phyloP scores from a whole-genome alignment of 441 rosid species.

The Capsella rubella region DNA sequence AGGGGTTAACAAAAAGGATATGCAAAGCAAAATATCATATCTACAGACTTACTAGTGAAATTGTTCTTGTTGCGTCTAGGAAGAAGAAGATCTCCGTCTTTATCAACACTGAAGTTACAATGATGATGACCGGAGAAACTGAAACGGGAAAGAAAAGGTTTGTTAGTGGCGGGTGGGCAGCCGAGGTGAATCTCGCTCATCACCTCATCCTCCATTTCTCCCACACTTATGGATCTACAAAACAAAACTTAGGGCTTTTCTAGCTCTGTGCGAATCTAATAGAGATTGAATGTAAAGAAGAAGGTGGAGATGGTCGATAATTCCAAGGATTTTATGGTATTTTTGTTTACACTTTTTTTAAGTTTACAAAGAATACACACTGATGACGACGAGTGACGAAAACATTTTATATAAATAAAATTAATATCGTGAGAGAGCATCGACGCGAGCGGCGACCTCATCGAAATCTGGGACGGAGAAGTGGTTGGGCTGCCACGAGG shows the following conservation, averaged over 20 bases:
- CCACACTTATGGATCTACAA: too few relatives aligned
- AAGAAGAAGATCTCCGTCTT: conserved; percentile 88
- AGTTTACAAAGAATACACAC: conserved; percentile 24
- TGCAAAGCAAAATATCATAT: too few relatives aligned
- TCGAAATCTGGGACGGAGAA: conserved; percentile 54
- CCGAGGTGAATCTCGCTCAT: conserved; percentile 94
- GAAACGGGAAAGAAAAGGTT: conserved; percentile 71
- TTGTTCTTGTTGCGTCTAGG: conserved; percentile 53
- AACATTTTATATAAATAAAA: too few relatives aligned
- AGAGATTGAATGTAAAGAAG: too few relatives aligned
- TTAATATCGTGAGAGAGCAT: conserved; percentile 47
- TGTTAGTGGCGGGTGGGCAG: conserved; percentile 67
- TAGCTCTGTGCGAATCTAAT: too few relatives aligned
- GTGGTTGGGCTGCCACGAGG: conserved; percentile 44
- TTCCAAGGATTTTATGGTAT: too few relatives aligned
- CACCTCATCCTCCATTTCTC: conserved; percentile 48
- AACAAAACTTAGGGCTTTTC: too few relatives aligned
- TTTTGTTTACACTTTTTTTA: too few relatives aligned
- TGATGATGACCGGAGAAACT: conserved; percentile 42
- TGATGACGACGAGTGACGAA: background rate
- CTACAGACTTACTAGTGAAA: conserved; percentile 33
- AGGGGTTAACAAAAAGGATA: background rate
- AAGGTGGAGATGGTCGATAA: too few relatives aligned
- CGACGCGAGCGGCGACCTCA: conserved; percentile 55
- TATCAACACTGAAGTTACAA: conserved; percentile 50